These are phyloP conservation scores for Solanum appendiculatum DNA, from an alignment of 257 asterid species.

Conservation along the genomic window DNA sequence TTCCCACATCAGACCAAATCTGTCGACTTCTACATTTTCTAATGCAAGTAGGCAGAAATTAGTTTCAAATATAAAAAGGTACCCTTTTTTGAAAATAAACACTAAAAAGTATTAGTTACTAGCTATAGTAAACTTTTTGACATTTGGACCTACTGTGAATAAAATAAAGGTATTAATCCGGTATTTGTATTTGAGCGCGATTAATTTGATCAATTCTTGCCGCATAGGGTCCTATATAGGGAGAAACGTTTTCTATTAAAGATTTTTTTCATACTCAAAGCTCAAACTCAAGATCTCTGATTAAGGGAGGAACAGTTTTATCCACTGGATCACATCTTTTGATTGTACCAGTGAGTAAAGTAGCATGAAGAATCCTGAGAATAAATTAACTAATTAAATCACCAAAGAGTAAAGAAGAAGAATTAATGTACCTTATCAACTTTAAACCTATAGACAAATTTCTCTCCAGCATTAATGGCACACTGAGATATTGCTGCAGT, in stretches of 20 bases:
- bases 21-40: background rate
- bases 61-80: background rate
- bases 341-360: too few relatives aligned
- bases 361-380: background rate
- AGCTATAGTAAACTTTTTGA: too few relatives aligned
- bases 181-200: too few relatives aligned
- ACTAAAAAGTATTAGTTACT: background rate
- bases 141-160: background rate
- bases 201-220: too few relatives aligned
- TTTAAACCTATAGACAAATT: constrained; percentile 57
- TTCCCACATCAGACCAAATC: background rate
- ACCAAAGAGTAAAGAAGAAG: background rate
- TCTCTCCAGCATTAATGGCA: constrained; percentile 65
- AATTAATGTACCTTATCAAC: constrained; percentile 38
- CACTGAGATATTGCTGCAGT: constrained; percentile 82
- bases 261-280: too few relatives aligned
- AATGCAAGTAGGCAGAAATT: background rate
- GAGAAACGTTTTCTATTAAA: too few relatives aligned
- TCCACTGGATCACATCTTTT: background rate
- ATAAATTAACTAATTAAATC: background rate
- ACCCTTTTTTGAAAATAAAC: background rate
- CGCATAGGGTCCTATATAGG: too few relatives aligned
- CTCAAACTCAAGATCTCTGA: too few relatives aligned
- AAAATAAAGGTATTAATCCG: background rate
- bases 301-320: rapidly evolving